Percentiles rank a stretch among this genome's conserved stretches.
Conservation (phyloP, 2,329 filamentous ascomycete species). For the Epichloe elymi region DNA sequence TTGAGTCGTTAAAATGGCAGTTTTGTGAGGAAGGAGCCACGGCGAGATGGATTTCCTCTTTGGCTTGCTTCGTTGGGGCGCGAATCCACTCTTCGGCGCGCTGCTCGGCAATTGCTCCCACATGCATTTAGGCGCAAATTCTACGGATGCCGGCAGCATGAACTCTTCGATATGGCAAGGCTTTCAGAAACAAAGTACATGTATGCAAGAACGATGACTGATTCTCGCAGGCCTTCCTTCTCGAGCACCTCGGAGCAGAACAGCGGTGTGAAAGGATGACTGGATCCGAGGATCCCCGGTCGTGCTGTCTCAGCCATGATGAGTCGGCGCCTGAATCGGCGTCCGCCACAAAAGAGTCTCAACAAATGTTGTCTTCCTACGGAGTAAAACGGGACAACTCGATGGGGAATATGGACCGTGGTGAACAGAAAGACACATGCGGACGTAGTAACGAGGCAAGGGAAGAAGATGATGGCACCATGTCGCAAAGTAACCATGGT, state of each 20-base stretch:
- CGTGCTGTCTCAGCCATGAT: conserved; percentile 6
- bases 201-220: too few species aligned
- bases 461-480: background rate
- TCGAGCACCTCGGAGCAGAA: background rate
- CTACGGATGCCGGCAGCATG: too few species aligned
- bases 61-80: background rate
- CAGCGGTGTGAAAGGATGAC: conserved; percentile 4
- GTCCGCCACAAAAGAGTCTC: background rate
- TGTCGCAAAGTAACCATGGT: background rate
- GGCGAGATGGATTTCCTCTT: background rate
- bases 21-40: conserved; percentile 1
- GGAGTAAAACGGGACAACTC: background rate
- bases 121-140: too few species aligned
- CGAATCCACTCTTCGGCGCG: too few species aligned
- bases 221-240: background rate
- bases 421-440: background rate
- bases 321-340: background rate
- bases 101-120: too few species aligned
- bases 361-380: background rate
- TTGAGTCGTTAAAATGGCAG: background rate
- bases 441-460: background rate
- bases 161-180: background rate
- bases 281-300: background rate
- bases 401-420: background rate
- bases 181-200: background rate